A percentile compares a stretch with the other conserved stretches of the same genome.
These are phyloP conservation scores for Lentinula edodes DNA, from an alignment of 768 basidiomycete species.

Conservation along the genomic window DNA sequence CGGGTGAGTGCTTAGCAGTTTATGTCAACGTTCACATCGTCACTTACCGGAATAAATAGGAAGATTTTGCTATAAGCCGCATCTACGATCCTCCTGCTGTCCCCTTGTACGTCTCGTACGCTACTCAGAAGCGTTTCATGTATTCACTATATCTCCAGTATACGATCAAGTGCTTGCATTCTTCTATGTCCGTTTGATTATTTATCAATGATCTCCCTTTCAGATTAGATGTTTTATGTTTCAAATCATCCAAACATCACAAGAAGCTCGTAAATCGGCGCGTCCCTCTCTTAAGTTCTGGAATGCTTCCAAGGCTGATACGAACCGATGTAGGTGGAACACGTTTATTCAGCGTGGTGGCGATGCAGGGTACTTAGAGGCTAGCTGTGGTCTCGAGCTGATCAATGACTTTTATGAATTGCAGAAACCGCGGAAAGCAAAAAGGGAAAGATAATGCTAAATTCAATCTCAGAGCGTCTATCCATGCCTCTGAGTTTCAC, in stretches of 20 bases:
- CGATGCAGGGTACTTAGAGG: conserved; percentile 14
- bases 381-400: too few relatives aligned
- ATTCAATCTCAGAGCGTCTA: conserved; percentile 39
- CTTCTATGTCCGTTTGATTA: conserved; percentile 6
- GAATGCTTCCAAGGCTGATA: background rate
- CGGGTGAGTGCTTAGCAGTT: conserved; percentile 33
- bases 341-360: conserved; percentile 51
- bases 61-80: conserved; percentile 82
- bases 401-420: conserved; percentile 14
- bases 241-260: conserved; percentile 69
- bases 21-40: background rate
- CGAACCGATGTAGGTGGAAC: conserved; percentile 55
- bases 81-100: conserved; percentile 79
- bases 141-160: conserved; percentile 50
- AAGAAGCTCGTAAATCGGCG: conserved; percentile 71
- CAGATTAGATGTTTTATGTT: conserved; percentile 62
- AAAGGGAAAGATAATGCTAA: conserved; percentile 19
- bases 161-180: conserved; percentile 68
- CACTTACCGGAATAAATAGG: conserved; percentile 21
- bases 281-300: conserved; percentile 6
- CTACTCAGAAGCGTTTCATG: background rate
- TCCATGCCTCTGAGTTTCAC: conserved; percentile 52
- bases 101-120: conserved; percentile 28
- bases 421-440: conserved; percentile 13
- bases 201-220: background rate